A percentile compares a stretch with the other conserved stretches of the same genome.
Conservation (phyloP, 2,329 filamentous ascomycete species). For the Cladosporium halotolerans region DNA sequence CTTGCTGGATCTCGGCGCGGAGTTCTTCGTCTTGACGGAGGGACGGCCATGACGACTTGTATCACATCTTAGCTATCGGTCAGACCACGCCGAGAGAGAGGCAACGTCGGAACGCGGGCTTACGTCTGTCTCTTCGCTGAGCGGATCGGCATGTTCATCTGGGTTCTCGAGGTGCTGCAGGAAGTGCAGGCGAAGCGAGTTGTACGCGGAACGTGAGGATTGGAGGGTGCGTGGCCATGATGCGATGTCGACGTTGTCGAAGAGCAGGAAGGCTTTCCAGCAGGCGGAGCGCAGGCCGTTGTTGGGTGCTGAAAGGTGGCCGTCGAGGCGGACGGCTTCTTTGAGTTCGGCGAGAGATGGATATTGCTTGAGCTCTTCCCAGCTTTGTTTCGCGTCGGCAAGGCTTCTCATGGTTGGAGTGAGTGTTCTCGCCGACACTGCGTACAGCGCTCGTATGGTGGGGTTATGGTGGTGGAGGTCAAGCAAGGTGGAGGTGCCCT, state of each 20-base stretch:
- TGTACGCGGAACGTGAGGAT: slow-evolving; percentile 68
- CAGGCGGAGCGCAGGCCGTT: slow-evolving; percentile 73
- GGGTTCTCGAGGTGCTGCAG: slow-evolving; percentile 79
- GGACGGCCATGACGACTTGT: slow-evolving; percentile 75
- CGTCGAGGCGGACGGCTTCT: slow-evolving; percentile 25
- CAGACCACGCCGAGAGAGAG: slow-evolving; percentile 19
- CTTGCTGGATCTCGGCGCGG: slow-evolving; percentile 84
- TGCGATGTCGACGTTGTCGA: slow-evolving; percentile 57
- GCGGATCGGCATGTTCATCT: slow-evolving; percentile 75
- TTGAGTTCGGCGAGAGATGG: slow-evolving; percentile 25
- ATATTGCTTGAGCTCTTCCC: slow-evolving; percentile 27
- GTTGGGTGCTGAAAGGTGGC: slow-evolving; percentile 10
- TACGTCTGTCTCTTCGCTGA: slow-evolving; percentile 74
- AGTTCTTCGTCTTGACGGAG: slow-evolving; percentile 76
- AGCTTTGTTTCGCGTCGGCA: slow-evolving; percentile 25
- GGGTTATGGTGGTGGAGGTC: too few species aligned
- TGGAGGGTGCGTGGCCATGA: slow-evolving; percentile 64
- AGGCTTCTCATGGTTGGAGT: slow-evolving; percentile 28
- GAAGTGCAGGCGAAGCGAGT: slow-evolving; percentile 64
- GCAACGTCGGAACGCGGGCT: slow-evolving; percentile 16
- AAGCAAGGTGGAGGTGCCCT: background rate
- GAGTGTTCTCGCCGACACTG: background rate
- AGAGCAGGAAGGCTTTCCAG: slow-evolving; percentile 89
- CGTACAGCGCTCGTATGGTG: too few species aligned
- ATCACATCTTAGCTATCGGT: slow-evolving; percentile 39